Conservation (phyloP, 306 rosid species). For the Quercus agrifolia region DNA sequence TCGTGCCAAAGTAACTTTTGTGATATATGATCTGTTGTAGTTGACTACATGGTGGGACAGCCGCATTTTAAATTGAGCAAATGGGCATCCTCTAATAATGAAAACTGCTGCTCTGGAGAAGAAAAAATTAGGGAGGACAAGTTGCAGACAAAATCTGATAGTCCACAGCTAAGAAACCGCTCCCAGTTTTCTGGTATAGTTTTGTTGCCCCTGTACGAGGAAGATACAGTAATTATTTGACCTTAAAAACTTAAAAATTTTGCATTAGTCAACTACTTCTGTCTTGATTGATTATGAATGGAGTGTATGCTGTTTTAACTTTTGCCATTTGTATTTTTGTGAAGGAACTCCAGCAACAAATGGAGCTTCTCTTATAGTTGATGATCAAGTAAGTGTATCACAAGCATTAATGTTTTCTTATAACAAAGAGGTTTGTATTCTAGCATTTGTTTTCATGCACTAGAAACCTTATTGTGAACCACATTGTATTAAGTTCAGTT, state of each 20-base stretch:
- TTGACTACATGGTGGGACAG: constrained; percentile 20
- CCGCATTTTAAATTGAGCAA: constrained; percentile 53
- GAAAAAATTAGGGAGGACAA: constrained; percentile 11
- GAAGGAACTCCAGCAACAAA: constrained; percentile 30
- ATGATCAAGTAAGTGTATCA: constrained; percentile 43
- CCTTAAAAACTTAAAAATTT: neutral
- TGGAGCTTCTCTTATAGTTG: constrained; percentile 30
- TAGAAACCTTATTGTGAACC: constrained; percentile 8
- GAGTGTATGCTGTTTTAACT: constrained; percentile 17
- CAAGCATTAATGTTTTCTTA: constrained; percentile 6
- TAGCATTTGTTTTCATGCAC: constrained; percentile 2
- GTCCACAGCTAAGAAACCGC: constrained; percentile 43
- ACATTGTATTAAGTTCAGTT: constrained; percentile 2
- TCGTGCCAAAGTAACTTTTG: constrained; percentile 3
- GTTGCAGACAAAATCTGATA: constrained; percentile 7
- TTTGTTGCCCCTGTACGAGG: constrained; percentile 10
- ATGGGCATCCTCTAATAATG: constrained; percentile 59
- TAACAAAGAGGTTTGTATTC: neutral
- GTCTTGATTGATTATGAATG: constrained; percentile 14
- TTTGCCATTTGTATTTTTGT: constrained; percentile 15
- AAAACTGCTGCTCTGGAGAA: constrained; percentile 20
- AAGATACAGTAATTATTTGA: constrained; percentile 9
- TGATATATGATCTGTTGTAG: constrained; percentile 20
- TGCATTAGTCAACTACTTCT: constrained; percentile 8
- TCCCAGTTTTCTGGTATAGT: constrained; percentile 38